Evolutionary conservation across 1,284 basidiomycete genomes (phyloP).

Genomic region (Trichosporon ovoides): DNA sequence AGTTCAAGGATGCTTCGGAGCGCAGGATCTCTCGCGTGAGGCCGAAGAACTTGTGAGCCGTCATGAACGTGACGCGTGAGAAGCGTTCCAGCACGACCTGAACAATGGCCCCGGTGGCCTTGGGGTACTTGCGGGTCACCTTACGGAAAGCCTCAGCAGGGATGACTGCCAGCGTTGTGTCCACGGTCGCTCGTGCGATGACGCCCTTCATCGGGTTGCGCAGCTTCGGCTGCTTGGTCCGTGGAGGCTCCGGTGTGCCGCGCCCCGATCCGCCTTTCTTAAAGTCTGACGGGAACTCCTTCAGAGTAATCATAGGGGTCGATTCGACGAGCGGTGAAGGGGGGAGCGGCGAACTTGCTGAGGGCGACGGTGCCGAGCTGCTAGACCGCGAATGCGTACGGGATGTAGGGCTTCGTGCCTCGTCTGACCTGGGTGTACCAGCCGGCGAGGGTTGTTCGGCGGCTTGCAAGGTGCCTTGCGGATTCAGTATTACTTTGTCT

Average conservation of each 20-base stretch:
- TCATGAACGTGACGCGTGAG: constrained; percentile 89
- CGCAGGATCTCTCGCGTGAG: constrained; percentile 91
- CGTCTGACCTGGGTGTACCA: not conserved
- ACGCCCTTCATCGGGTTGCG: constrained; percentile 44
- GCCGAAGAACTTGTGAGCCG: constrained; percentile 90
- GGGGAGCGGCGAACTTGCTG: not conserved
- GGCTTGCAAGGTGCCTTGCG: not conserved
- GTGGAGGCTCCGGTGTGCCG: constrained; percentile 2
- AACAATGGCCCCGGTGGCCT: constrained; percentile 94
- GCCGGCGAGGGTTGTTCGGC: not conserved
- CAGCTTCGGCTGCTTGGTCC: not conserved
- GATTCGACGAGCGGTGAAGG: not conserved
- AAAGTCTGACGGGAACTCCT: not conserved
- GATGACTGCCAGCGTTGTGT: constrained; percentile 96
- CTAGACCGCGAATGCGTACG: not conserved
- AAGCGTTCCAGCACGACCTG: constrained; percentile 67
- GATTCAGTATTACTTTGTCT: not conserved
- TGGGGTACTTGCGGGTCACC: constrained; percentile 86
- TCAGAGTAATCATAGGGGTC: not conserved
- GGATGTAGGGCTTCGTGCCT: not conserved
- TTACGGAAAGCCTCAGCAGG: constrained; percentile 87
- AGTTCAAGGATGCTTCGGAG: constrained; percentile 94
- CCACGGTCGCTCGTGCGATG: constrained; percentile 83
- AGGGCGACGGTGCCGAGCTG: not conserved
- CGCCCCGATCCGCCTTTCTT: not conserved